phyloP scores from a whole-genome alignment of 257 asterid genomes.

The Cordia subcordata region DNA sequence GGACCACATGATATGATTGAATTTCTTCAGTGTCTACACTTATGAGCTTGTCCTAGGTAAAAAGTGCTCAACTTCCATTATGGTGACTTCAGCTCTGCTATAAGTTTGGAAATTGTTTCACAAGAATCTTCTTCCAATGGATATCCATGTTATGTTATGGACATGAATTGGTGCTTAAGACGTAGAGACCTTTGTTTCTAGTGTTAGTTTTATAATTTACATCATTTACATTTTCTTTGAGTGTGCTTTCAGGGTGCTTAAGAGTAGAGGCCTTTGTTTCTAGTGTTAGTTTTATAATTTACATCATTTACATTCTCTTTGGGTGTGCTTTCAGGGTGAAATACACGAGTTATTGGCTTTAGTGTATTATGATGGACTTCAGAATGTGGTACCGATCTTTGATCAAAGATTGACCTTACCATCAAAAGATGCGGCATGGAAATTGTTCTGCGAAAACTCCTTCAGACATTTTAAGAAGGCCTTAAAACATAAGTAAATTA shows the following conservation, averaged over 20 bases:
- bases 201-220: neutral
- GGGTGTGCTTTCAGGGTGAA: slow-evolving; percentile 57
- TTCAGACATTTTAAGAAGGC: slow-evolving; percentile 92
- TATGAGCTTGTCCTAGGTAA: neutral
- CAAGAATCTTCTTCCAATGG: neutral
- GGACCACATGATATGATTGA: neutral
- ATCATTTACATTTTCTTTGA: neutral
- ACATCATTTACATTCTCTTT: too few species aligned
- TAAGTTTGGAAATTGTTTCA: too few species aligned
- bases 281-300: too few species aligned
- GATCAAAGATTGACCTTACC: slow-evolving; percentile 83
- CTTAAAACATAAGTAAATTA: slow-evolving; percentile 61
- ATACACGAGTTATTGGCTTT: slow-evolving; percentile 93
- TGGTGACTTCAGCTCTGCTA: too few species aligned
- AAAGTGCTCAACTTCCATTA: too few species aligned
- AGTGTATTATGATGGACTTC: slow-evolving; percentile 93
- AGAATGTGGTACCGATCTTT: slow-evolving; percentile 94
- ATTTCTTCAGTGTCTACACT: neutral
- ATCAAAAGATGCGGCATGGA: slow-evolving; percentile 67
- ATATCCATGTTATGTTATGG: neutral
- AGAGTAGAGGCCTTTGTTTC: too few species aligned
- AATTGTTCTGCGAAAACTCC: slow-evolving; percentile 79
- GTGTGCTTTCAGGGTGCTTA: slow-evolving; percentile 47
- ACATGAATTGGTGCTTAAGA: slow-evolving; percentile 7
- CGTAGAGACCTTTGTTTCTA: slow-evolving; percentile 2